Base-by-base conservation (phyloP, 176 grass and related monocot genomes). In the Lolium perenne region DNA sequence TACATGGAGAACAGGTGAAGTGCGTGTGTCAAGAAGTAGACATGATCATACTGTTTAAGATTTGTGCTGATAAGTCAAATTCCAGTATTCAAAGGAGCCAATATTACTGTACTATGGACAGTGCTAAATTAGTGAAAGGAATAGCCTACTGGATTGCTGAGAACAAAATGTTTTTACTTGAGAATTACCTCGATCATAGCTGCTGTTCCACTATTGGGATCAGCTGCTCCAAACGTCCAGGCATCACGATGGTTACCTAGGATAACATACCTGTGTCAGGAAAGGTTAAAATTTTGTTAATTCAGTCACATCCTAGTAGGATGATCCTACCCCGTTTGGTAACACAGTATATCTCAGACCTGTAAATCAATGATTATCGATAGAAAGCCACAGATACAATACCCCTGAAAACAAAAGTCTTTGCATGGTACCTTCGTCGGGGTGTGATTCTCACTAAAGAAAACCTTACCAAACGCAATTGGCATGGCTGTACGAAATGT, bases 191-290 rank as follows among this genome's bases (percentile, higher is more conserved):
- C 93, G 65, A 97, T 90, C 69, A 97, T 91, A 77, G 95, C 70
- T 86, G 95, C 91, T 75, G 95, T 97, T 83, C 93, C 95, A 13
- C 95, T 97, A 21, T 95, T 97, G 8, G 95, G 95, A 61, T 97
- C 95, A 16, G 88, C 91, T 57, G 80, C 95, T 43, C 93, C 95
- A 88, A 97, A 97, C 57, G 93, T 93, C 95, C 95, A 95, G 54
- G 93, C 95, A 84, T 97, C 95, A 61, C 93, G 93, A 70, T 97
- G 95, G 67, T 97, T 97, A 88, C 95, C 95, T 43, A 97, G 83
- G 79, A 97, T 78, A 10, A 97, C 83, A 85, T 95, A 97, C 81
- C 95, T 97, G 76, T 25, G 76, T 38, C 69, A 86, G 35, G 23
- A 85, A 68, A 54, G 41, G 23, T 75, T 29, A 48, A 65, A 22